Percentiles rank a stretch among this genome's conserved stretches.
phyloP scores from a whole-genome alignment of 2,329 filamentous ascomycete species.

The Cladophialophora immunda region DNA sequence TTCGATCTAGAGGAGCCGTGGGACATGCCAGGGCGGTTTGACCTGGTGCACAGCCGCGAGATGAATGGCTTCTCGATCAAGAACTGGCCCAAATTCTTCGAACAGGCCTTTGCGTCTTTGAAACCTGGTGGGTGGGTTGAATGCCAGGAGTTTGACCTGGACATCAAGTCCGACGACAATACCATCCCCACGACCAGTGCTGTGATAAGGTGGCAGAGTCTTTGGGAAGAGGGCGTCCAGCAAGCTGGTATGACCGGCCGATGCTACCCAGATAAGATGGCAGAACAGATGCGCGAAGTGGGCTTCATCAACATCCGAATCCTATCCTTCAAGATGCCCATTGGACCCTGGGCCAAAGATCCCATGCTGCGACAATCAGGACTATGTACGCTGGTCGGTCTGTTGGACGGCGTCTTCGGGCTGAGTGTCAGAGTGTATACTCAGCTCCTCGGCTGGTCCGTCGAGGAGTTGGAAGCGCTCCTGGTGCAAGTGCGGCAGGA shows the following conservation, averaged over 20 bases:
- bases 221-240: constrained; percentile 26
- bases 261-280: constrained; percentile 28
- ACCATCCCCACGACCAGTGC: constrained; percentile 21
- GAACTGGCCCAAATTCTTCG: constrained; percentile 27
- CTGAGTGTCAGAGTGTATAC: constrained; percentile 37
- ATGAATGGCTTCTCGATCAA: constrained; percentile 29
- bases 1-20: constrained; percentile 67
- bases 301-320: constrained; percentile 30
- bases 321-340: constrained; percentile 37
- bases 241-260: constrained; percentile 18
- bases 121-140: constrained; percentile 29
- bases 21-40: constrained; percentile 65
- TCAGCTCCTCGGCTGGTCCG: constrained; percentile 42
- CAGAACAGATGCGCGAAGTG: constrained; percentile 30
- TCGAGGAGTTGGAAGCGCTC: constrained; percentile 39
- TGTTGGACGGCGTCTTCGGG: constrained; percentile 24
- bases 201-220: constrained; percentile 20
- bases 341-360: constrained; percentile 46
- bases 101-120: constrained; percentile 42
- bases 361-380: constrained; percentile 43
- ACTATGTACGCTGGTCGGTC: constrained; percentile 37
- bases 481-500: constrained; percentile 33
- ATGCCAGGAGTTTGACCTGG: constrained; percentile 25
- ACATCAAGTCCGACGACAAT: constrained; percentile 23
- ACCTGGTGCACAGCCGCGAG: constrained; percentile 59